Evolutionary conservation across 345 rosid genomes (phyloP), one percentile per base, ranked within the genome.

Genomic region (Jatropha curcas): DNA sequence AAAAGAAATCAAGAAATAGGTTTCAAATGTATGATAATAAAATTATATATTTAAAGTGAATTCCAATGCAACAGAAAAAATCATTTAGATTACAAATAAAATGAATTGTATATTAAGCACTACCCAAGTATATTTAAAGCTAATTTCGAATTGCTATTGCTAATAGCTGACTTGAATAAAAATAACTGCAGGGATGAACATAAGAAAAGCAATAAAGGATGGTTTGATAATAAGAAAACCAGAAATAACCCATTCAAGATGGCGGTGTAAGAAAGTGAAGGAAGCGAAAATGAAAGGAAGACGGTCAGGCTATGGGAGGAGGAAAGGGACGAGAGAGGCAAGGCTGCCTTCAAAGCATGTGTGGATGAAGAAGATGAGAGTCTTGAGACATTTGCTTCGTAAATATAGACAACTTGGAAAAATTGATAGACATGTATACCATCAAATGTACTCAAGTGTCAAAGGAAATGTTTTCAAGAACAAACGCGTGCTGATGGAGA

Each of bases 291-390:
- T 84, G 64, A 92, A 88, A 86, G 97, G 98, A 0, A 94, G 96
- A 27, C 98, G 92, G 77, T 85, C 96, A 75, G 97, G 98, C 59
- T 86, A 88, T 68, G 98, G 98, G 84, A 94, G 92, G 85, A 76
- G 97, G 3, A 92, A 85, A 87, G 98, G 98, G 77, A 94, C 98
- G 9, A 84, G 97, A 65, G 97, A 94, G 76, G 98, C 98, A 1
- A 89, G 98, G 85, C 75, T 92, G 75, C 97, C 98, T 13, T 90
- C 97, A 11, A 94, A 94, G 82, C 31, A 90, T n/a, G 74, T 90
- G 57, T 94, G 97, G 98, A 94, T 92, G 93, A 81, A 96, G 78
- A 94, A 96, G 76, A 85, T 94, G 92, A 86, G 97, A 53, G 96
- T 94, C 3, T 83, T 94, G 4, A 89, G 98, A 75, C 96, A 94